phyloP scores from a whole-genome alignment of 306 rosid species.

The Lathyrus sativus region DNA sequence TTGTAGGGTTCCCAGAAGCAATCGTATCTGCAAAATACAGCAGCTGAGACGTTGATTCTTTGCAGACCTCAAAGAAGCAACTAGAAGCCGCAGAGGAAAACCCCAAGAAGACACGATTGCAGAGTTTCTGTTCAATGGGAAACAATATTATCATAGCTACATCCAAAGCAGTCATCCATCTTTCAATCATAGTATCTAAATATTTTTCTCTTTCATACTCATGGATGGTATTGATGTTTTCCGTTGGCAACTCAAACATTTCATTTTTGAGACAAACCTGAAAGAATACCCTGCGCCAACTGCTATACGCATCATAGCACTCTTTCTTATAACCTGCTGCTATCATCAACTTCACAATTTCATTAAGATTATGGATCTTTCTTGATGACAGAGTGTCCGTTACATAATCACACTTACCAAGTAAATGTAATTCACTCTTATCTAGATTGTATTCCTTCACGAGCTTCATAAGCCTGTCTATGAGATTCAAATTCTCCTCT shows the following conservation, averaged over 20 bases:
- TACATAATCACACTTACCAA: conserved; percentile 36
- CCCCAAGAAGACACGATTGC: conserved; percentile 77
- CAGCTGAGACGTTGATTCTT: conserved; percentile 73
- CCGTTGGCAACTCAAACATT: conserved; percentile 61
- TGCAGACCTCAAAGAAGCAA: conserved; percentile 80
- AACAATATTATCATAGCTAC: conserved; percentile 71
- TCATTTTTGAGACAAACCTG: conserved; percentile 72
- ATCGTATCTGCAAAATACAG: conserved; percentile 77
- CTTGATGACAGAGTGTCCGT: conserved; percentile 61
- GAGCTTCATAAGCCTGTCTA: background rate
- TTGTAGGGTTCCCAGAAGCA: conserved; percentile 71
- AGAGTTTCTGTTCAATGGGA: conserved; percentile 80
- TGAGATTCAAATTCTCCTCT: background rate
- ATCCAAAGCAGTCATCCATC: conserved; percentile 75
- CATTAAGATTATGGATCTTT: conserved; percentile 58
- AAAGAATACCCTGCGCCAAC: conserved; percentile 79
- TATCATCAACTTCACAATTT: conserved; percentile 68
- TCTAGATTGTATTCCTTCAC: background rate
- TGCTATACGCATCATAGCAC: conserved; percentile 54
- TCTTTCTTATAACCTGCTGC: conserved; percentile 61
- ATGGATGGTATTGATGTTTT: conserved; percentile 63
- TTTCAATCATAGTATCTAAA: conserved; percentile 39
- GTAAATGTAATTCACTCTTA: background rate
- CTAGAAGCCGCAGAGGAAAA: conserved; percentile 73
- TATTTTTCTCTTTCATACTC: conserved; percentile 53